Evolutionary conservation across 306 rosid species (phyloP).

Genomic region (Rosa chinensis): DNA sequence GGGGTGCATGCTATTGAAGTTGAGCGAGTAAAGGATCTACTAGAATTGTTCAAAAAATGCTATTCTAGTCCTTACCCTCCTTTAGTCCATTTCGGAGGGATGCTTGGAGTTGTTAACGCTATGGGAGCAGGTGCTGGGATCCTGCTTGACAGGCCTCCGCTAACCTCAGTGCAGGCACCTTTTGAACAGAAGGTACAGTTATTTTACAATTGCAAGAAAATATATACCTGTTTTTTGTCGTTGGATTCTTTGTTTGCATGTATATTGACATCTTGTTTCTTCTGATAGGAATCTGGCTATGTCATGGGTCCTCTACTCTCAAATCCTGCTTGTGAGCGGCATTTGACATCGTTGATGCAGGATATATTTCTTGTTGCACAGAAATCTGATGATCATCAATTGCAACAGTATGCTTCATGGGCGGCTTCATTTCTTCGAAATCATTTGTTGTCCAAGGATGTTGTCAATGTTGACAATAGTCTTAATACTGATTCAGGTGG

Average conservation of each 20-base stretch:
- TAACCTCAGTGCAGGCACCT: conserved; percentile 34
- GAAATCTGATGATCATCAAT: conserved; percentile 68
- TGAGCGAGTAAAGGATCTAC: conserved; percentile 56
- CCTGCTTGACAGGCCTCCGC: conserved; percentile 51
- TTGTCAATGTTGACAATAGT: conserved; percentile 35
- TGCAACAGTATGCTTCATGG: conserved; percentile 90
- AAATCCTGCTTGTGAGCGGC: conserved; percentile 55
- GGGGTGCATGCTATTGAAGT: conserved; percentile 67
- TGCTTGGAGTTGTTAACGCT: conserved; percentile 85
- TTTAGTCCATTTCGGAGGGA: conserved; percentile 80
- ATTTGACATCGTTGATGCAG: conserved; percentile 76
- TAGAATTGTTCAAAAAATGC: conserved; percentile 76
- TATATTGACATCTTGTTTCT: conserved; percentile 28
- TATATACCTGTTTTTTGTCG: conserved; percentile 3
- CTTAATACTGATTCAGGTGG: conserved; percentile 35
- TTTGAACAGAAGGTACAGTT: conserved; percentile 57
- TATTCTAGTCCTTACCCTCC: conserved; percentile 69
- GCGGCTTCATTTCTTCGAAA: conserved; percentile 69
- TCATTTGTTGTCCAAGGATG: conserved; percentile 63
- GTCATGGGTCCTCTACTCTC: conserved; percentile 68
- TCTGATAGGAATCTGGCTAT: conserved; percentile 56
- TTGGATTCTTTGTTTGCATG: conserved; percentile 1
- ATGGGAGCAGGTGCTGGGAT: conserved; percentile 79
- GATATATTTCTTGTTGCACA: conserved; percentile 93
- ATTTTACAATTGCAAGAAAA: conserved; percentile 13